Percentiles rank a stretch among this genome's conserved stretches.
These are phyloP conservation scores for Clavispora santaluciae DNA, from an alignment of 805 yeast species.

Conservation along the genomic window DNA sequence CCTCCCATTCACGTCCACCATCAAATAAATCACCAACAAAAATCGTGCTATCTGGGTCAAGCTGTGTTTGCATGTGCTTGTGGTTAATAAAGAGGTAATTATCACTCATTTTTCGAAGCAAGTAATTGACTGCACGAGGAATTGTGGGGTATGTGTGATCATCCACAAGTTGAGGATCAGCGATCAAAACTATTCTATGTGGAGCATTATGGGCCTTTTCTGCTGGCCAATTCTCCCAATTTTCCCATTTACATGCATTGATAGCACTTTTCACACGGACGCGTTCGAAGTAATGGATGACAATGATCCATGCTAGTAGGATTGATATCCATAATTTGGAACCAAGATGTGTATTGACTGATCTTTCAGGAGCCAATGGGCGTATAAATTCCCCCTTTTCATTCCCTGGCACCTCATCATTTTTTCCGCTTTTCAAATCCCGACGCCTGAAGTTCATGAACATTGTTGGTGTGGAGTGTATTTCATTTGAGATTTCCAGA, in stretches of 20 bases:
- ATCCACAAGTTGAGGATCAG: slow-evolving; percentile 95
- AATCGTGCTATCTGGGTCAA: slow-evolving; percentile 71
- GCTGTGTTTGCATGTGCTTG: slow-evolving; percentile 47
- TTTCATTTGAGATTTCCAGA: not conserved
- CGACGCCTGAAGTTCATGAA: slow-evolving; percentile 3
- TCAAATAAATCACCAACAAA: slow-evolving; percentile 92
- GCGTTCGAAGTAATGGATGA: slow-evolving; percentile 31
- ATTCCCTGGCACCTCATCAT: no score
- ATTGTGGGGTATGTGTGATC: slow-evolving; percentile 79
- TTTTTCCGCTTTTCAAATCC: no score
- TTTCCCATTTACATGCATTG: slow-evolving; percentile 46
- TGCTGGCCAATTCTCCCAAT: slow-evolving; percentile 58
- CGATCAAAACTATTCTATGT: slow-evolving; percentile 57
- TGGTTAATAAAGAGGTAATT: slow-evolving; percentile 76
- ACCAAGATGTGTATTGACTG: slow-evolving; percentile 1
- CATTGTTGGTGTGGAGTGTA: not conserved
- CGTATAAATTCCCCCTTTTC: not conserved
- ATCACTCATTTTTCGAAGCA: slow-evolving; percentile 66
- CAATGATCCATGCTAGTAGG: slow-evolving; percentile 21
- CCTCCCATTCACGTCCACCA: slow-evolving; percentile 88
- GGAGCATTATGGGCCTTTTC: slow-evolving; percentile 22
- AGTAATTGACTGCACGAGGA: slow-evolving; percentile 42
- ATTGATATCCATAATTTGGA: slow-evolving; percentile 9
- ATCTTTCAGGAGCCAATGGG: not conserved
- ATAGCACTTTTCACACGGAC: slow-evolving; percentile 22